Evolutionary conservation across 441 rosid genomes (phyloP), one percentile per base, ranked within the genome.

Genomic region (Daphne laureola): DNA sequence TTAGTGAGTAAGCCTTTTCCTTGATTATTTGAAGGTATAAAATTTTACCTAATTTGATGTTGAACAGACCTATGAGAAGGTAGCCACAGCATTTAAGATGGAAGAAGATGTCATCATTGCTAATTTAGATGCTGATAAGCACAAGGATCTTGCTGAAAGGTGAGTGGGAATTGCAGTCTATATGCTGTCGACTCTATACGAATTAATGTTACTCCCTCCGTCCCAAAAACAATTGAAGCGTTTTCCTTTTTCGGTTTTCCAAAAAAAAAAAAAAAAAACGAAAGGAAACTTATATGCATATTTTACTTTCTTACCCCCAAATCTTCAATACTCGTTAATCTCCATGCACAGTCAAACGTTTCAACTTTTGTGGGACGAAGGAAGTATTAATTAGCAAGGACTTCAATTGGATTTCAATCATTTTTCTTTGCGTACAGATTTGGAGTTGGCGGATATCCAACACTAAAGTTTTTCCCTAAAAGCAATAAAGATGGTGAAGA

Each of bases 371-470:
- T 21, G 25, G 25, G 1, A 21, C 25, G 3, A 4, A 21, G 25
- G 25, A 0, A 21, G 25, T 21, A 21, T 21, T 21, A 41, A 3
- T 5, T 17, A 16, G 17, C 8, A 15, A 41, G 31, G 36, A 35
- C 31, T 44, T 8, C 5, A 13, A n/a, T 14, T 46, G 14, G 17
- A 51, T 54, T 8, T 54, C 45, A 59, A 64, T 16, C 15, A 15
- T 54, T n/a, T 5, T 54, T 16, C 41, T 61, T 21, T 55, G 15
- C 43, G 8, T 63, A 53, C 72, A 92, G 97, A 78, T 85, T 72
- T 57, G 99, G 87, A 62, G 87, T 90, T 27, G 87, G 93, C 63
- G 98, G 96, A 53, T 90, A 21, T 79, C 98, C 98, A 61, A 90
- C 96, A 23, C 53, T 93, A 62, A 93, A 87, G 59, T 90, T 90